Evolutionary conservation across 345 rosid species (phyloP).

Genomic region (Nasturtium officinale): DNA sequence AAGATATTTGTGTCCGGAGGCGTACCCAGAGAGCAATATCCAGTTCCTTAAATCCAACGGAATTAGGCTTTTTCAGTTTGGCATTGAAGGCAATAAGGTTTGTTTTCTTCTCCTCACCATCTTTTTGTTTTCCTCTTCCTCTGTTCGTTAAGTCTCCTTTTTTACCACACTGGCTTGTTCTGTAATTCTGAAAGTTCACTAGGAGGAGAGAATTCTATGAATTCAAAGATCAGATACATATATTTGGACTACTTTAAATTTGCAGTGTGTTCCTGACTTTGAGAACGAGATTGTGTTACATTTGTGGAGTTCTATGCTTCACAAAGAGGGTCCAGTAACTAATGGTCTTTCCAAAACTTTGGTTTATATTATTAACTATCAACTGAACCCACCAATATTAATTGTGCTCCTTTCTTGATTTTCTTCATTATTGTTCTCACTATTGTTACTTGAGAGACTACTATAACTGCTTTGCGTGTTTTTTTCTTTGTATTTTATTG

Average conservation of each 20-base stretch:
- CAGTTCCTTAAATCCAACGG: slow-evolving; percentile 85
- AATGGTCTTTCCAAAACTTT: slow-evolving; percentile 25
- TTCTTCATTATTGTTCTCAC: slow-evolving; percentile 18
- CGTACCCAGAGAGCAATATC: slow-evolving; percentile 73
- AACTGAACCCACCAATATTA: not conserved
- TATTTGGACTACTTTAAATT: not conserved
- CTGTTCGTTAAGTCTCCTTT: not conserved
- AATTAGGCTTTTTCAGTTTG: slow-evolving; percentile 82
- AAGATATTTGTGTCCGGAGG: slow-evolving; percentile 92
- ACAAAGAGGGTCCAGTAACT: slow-evolving; percentile 31
- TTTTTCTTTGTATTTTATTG: slow-evolving; percentile 23
- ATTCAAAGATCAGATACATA: slow-evolving; percentile 4
- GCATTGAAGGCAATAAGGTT: slow-evolving; percentile 92
- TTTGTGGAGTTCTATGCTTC: slow-evolving; percentile 36
- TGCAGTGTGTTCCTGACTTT: slow-evolving; percentile 38
- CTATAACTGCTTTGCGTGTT: slow-evolving; percentile 8
- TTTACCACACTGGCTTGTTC: slow-evolving; percentile 1
- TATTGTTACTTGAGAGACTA: slow-evolving; percentile 14
- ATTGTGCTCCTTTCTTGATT: not conserved
- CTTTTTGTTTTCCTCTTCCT: not conserved
- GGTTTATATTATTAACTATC: slow-evolving; percentile 7
- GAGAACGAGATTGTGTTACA: slow-evolving; percentile 37
- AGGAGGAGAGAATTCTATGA: not conserved
- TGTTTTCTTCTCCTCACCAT: not conserved
- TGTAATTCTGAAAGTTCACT: not conserved